Evolutionary conservation across 768 basidiomycete species (phyloP), one percentile per base, ranked within the genome.

Genomic region (Collybiopsis luxurians): DNA sequence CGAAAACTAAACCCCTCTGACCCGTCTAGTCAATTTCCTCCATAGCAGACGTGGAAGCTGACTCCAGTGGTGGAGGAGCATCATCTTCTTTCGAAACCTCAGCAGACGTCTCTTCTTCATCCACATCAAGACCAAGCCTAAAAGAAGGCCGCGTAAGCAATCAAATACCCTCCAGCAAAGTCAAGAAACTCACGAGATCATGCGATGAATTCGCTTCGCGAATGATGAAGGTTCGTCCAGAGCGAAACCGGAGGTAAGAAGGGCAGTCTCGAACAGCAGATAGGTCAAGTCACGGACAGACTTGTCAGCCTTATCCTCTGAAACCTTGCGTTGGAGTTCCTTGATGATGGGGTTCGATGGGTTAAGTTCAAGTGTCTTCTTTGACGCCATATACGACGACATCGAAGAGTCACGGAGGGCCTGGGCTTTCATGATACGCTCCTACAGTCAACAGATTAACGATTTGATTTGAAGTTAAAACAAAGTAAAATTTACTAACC

Each of bases 381-480:
- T 95, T 59, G 89, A 91, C 27, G 93, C 92, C 96, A 98, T 98
- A 83, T 98, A 98, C 24, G 94, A 96, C 24, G 95, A 97, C 95
- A 96, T 96, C 59, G 90, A 93, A 17, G 92, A 92, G 72, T 96
- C 94, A 61, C 94, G 91, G 56, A 96, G 85, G 28, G 95, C 95
- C 76, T 98, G 95, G 12, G 96, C 95, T 78, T 96, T 96, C 96
- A 98, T 98, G 80, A 98, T 97, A 74, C 95, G 89, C 74, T 95
- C 91, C 85, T 87, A 63, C 42, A 66, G 44, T 47, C 36, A 31
- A 19, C 44, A 57, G 31, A 34, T 61, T 54, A 24, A 39, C 59
- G 57, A 26, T 31, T 21, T 13, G 43, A 30, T 21, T 50, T 21
- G 9, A 3, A 13, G 51, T 21, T 7, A 3, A 27, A 3, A 9